Percentiles rank a stretch among this genome's conserved stretches.
Conservation (phyloP, 441 rosid genomes). For the Pelargonium citronellum region DNA sequence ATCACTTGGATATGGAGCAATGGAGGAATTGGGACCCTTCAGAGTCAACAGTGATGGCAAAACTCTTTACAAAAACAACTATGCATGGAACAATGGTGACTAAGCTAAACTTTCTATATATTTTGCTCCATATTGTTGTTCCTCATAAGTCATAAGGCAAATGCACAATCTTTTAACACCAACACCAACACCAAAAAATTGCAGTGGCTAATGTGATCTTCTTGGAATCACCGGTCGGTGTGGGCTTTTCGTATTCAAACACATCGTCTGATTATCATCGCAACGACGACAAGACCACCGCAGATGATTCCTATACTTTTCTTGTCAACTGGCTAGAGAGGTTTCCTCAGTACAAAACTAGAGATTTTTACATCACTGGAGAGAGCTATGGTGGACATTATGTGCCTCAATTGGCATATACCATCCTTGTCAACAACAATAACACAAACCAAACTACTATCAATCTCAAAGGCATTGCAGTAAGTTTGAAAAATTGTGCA, state of each 20-base stretch:
- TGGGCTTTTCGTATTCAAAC: conserved; percentile 37
- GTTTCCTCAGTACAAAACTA: conserved; percentile 33
- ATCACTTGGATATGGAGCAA: conserved; percentile 35
- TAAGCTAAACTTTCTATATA: not conserved
- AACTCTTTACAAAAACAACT: conserved; percentile 25
- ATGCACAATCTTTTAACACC: not conserved
- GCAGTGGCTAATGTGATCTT: conserved; percentile 31
- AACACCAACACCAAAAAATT: not conserved
- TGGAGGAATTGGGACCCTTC: conserved; percentile 41
- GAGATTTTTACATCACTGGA: conserved; percentile 32
- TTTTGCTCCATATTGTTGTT: not conserved
- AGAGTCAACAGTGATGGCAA: conserved; percentile 27
- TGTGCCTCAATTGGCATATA: conserved; percentile 35
- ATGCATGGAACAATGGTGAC: conserved; percentile 37
- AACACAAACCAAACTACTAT: conserved; percentile 18
- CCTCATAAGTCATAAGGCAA: not conserved
- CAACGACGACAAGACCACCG: conserved; percentile 25
- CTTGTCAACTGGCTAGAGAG: conserved; percentile 37
- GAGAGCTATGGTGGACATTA: conserved; percentile 44
- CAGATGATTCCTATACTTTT: conserved; percentile 26
- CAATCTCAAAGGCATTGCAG: conserved; percentile 38
- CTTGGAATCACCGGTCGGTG: conserved; percentile 38
- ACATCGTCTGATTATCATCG: conserved; percentile 23
- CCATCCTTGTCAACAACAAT: conserved; percentile 25
- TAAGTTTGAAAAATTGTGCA: conserved; percentile 8